A percentile compares a stretch with the other conserved stretches of the same genome.
Conservation (phyloP, 805 yeast genomes). For the Zygosaccharomyces bailii region DNA sequence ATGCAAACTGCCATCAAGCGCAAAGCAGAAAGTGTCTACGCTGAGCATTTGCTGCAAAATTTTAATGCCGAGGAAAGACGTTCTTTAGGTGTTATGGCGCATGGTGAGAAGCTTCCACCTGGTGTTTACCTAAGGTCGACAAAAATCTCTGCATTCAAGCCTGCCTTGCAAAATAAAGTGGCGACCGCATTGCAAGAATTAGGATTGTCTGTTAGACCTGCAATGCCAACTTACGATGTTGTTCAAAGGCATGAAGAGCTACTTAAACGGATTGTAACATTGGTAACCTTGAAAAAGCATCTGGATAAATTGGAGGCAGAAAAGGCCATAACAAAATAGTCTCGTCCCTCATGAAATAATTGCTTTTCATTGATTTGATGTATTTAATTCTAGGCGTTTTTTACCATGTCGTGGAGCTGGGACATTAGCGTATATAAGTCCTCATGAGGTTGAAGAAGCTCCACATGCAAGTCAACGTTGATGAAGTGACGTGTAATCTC, state of each 20-base stretch:
- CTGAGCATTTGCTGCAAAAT: conserved; percentile 34
- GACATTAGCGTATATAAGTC: neutral
- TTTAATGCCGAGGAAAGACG: conserved; percentile 76
- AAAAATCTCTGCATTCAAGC: conserved; percentile 73
- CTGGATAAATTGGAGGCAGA: conserved; percentile 86
- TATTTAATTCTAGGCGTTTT: neutral
- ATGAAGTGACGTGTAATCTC: conserved; percentile 7
- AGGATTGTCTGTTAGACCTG: conserved; percentile 75
- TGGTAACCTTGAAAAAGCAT: conserved; percentile 81
- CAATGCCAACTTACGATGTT: conserved; percentile 80
- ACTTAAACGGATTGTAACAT: conserved; percentile 60
- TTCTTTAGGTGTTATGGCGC: conserved; percentile 77
- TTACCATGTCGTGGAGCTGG: neutral
- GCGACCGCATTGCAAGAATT: conserved; percentile 67
- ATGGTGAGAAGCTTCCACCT: conserved; percentile 64
- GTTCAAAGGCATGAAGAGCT: conserved; percentile 74
- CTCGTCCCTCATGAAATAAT: too few species aligned
- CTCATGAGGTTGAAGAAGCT: neutral
- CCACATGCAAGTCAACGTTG: neutral
- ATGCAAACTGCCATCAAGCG: conserved; percentile 31
- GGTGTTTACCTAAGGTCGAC: conserved; percentile 83
- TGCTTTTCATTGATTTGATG: too few species aligned
- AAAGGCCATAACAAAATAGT: conserved; percentile 44
- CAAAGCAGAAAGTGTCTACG: conserved; percentile 35
- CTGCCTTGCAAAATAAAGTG: conserved; percentile 65